Evolutionary conservation across 73 alveolate species (phyloP).

Genomic region (Tetrahymena malaccensis): DNA sequence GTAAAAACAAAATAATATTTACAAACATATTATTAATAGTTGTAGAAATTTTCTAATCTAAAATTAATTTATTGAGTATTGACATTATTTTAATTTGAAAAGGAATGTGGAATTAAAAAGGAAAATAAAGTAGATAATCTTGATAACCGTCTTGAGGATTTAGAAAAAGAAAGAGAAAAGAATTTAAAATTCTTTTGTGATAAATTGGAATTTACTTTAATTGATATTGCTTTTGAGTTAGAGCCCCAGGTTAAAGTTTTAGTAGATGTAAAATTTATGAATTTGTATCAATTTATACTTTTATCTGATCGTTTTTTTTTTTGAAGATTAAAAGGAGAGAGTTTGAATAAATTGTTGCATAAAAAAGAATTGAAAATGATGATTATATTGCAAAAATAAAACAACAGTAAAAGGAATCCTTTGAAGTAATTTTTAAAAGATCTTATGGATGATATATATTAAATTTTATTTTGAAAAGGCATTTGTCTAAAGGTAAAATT

Average conservation of each 20-base stretch:
- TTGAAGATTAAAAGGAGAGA: conserved; percentile 13
- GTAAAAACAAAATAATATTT: too few species aligned
- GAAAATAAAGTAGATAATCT: conserved; percentile 18
- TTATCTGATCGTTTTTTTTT: not conserved
- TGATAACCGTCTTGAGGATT: conserved; percentile 27
- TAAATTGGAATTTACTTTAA: conserved; percentile 7
- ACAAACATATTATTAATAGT: too few species aligned
- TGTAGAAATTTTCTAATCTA: too few species aligned
- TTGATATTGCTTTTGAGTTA: conserved; percentile 35
- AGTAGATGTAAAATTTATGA: not conserved
- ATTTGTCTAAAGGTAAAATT: not conserved
- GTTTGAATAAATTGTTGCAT: not conserved
- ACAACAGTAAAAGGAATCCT: conserved; percentile 7
- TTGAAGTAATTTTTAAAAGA: not conserved
- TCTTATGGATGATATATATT: not conserved
- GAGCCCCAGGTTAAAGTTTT: conserved; percentile 31
- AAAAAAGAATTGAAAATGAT: conserved; percentile 21
- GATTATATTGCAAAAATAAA: conserved; percentile 25
- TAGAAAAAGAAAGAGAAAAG: conserved; percentile 30
- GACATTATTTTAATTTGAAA: not conserved
- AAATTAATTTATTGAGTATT: not conserved
- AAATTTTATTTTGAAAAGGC: not conserved
- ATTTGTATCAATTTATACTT: not conserved
- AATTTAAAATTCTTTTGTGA: conserved; percentile 28
- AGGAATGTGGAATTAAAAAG: conserved; percentile 10